Evolutionary conservation across 1,284 basidiomycete genomes (phyloP), one percentile per base, ranked within the genome.

Genomic region (Microbotryum silenes-acaulis): DNA sequence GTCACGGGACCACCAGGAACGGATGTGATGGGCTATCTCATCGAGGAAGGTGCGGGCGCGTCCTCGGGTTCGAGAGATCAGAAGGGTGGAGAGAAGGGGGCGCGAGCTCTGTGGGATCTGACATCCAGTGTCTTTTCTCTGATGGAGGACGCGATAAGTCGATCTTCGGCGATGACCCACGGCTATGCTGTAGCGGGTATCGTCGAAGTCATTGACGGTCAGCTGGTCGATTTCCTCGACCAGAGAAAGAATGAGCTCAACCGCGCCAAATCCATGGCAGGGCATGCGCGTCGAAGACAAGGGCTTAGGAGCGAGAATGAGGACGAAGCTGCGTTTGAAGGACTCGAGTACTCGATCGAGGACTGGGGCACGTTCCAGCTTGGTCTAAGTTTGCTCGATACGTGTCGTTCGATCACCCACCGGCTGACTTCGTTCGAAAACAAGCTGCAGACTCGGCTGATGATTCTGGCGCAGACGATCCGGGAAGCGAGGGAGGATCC

Each of bases 291-390:
- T 51, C 31, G 27, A 42, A 10, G 25, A 45, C 25, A 25, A 29
- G 56, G 18, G 54, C 31, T 3, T 47, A 42, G 57, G 54, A 33
- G 12, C 37, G 60, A 60, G 18, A 79, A 80, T 0, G 81, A 78
- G 57, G 82, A 81, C 49, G 85, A 86, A 52, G 76, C 87, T 33
- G 82, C 82, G 0, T 74, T 60, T 60, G 72, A 73, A 45, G 88
- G 89, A 65, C 76, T 91, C 64, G 91, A 96, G 75, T 94, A 94
- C 71, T 86, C 86, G 2, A 78, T 84, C 4, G 85, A 89, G 60
- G 91, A 97, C 74, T 92, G 90, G 88, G 80, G 82, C 3, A 81
- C 84, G 29, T 91, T 96, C 65, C 91, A 94, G 74, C 76, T 83
- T 10, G 83, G 84, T 1, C 75, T 96, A n/a, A 87, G 90, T 71